Evolutionary conservation across 352 stramenopile genomes (phyloP).

Genomic region (Globisporangium spiculum): DNA sequence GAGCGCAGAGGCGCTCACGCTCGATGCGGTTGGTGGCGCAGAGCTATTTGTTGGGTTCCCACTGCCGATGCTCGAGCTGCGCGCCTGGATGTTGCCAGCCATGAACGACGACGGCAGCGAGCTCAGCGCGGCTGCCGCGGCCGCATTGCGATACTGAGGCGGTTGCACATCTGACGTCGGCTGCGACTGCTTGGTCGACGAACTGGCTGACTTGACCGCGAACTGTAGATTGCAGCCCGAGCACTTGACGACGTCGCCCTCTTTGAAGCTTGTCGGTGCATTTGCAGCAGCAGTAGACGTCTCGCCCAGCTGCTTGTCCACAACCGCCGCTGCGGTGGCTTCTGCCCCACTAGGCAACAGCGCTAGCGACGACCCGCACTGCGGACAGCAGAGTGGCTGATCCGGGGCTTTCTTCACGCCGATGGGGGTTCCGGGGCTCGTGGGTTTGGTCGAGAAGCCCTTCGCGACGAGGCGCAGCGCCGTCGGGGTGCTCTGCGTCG

Average conservation of each 20-base stretch:
- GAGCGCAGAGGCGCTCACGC: background rate
- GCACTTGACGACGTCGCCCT: conserved; percentile 78
- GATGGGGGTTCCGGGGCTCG: conserved; percentile 2
- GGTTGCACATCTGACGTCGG: conserved; percentile 5
- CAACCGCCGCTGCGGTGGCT: conserved; percentile 3
- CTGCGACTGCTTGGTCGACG: conserved; percentile 9
- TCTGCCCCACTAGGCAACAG: conserved; percentile 36
- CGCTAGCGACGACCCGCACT: conserved; percentile 58
- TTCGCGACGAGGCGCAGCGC: background rate
- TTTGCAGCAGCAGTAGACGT: background rate
- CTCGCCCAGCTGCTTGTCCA: conserved; percentile 19
- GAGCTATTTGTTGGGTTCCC: conserved; percentile 2
- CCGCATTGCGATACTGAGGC: conserved; percentile 59
- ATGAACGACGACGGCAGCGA: conserved; percentile 63
- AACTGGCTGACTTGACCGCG: conserved; percentile 47
- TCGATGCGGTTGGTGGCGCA: conserved; percentile 5
- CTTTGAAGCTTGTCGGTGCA: conserved; percentile 39
- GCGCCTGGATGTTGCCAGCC: conserved; percentile 39
- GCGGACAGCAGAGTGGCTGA: conserved; percentile 53
- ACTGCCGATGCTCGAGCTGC: conserved; percentile 34
- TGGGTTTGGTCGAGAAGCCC: conserved; percentile 13
- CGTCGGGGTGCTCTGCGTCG: background rate
- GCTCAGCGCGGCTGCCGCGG: conserved; percentile 57
- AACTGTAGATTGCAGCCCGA: conserved; percentile 69
- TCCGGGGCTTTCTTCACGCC: conserved; percentile 20